Base-by-base conservation (phyloP, 805 yeast species). In the Monosporozyma siamensis region DNA sequence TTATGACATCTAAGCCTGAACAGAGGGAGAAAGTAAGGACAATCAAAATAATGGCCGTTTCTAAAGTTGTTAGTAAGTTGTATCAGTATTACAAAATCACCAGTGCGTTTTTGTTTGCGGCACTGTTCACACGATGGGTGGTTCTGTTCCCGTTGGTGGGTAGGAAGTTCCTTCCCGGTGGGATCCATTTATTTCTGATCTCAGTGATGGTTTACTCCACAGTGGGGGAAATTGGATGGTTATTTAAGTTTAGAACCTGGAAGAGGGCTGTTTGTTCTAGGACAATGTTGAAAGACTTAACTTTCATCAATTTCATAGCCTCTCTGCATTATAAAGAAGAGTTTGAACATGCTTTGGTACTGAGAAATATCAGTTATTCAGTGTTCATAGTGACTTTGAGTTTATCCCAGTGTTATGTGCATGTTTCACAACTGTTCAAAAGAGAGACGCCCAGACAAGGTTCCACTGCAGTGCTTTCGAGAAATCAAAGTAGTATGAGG, bases 81-180 rank as follows among this genome's bases (percentile, higher is more conserved):
- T 61, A 57, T 23, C 64, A 59, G 39, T 56, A 54, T 36, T 59
- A 52, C 36, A 57, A 54, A 24, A 38, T 61, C n/a, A 41, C 55
- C 3, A 44, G 56, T 4, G 43, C 50, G 10, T 51, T 60, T 36
- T 40, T 58, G 22, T 60, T 44, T 41, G 38, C 47, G 5, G 55
- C 63, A 3, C 39, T 66, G 12, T 45, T 64, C 60, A 41, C 67
- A 2, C 59, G 90, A 38, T 68, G 79, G 47, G 42, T 69, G 11
- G 60, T 79, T 1, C 61, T 82, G 24, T 61, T 76, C 36, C 84
- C 85, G 1, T 60, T 82, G 21, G 85, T 78, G n/a, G 83, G 86
- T 0, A 59, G 77, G 25, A 67, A 66, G 48, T 81, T 78, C 49
- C 58, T 81, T 17, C 82, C 87, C 1, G 86, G 81, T 6, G 88